Evolutionary conservation across 2,329 filamentous ascomycete genomes (phyloP), one percentile per base, ranked within the genome.

Genomic region (Arthrinium phaeospermum): DNA sequence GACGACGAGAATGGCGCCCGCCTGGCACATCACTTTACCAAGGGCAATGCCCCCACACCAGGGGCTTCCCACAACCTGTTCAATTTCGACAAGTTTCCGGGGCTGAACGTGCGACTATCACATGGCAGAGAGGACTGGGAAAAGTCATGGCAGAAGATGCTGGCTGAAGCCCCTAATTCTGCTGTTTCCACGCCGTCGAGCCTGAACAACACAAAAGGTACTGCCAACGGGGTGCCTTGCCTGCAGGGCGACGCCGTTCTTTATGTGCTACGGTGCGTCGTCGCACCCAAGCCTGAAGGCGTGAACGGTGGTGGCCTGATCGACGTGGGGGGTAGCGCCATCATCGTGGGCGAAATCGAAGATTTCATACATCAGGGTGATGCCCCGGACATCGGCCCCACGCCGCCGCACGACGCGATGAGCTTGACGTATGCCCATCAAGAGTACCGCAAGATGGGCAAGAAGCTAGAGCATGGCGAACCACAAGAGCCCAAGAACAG

Each of bases 1-100:
- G 86, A 85, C 6, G 85, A 87, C 51, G 80, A 78, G 6, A 76
- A 79, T 0, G 89, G 88, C 14, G 88, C 86, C 7, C 77, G 79
- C 7, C 81, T 90, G 4, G 89, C 89, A 0, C 83, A 87, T 69
- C 83, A 86, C 72, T 89, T 90, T 74, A 85, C 87, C 4, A 78
- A 83, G 53, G 87, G 88, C 0, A 89, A 90, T 71, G 75, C 79
- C 12, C 27, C 57, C 5, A 16, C 10, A 13, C 14, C 47, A 3
- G 68, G 47, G 19, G 30, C 19, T 0, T 64, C 57, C 30, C 57
- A 41, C 10, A 24, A n/a, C 34, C 34, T 64, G 34, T 64, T 64
- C 19, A 41, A 19, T 14, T 41, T 41, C 41, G 57, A 64, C 22
- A 64, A 41, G 57, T 41, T 64, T 5, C 34, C 34, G 19, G 57